Evolutionary conservation across 2,329 filamentous ascomycete species (phyloP), one percentile per base, ranked within the genome.

Genomic region (Colletotrichum liriopes): DNA sequence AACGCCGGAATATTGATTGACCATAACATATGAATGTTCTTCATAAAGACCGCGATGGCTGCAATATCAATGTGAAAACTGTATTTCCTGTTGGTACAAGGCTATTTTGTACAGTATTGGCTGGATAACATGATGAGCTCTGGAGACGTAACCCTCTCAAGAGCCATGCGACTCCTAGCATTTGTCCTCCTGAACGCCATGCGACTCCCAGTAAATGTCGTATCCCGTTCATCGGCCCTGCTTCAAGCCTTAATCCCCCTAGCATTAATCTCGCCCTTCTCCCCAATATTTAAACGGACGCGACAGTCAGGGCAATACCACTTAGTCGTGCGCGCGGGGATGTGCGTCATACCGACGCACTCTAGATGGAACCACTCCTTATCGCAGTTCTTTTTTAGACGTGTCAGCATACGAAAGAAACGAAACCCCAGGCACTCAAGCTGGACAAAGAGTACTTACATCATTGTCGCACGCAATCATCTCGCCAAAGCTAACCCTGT

Each of bases 381-480:
- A 76, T 94, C 91, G 83, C 94, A 96, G 82, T 93, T 84, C 84
- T 88, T 78, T 88, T 77, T 75, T 23, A 26, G 26, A 58, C 47
- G 51, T 47, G 73, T 80, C 71, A 76, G 74, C 45, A 47, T 41
- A 49, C 23, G 37, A 71, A 63, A 75, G 23, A 41, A 45, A 32
- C n/a, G 20, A 52, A 32, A 9, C 6, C 5, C 60, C 37, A 32
- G 45, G 11, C 45, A 26, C 41, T 55, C 51, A 43, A 68, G 39
- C 47, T 49, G 49, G 41, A 71, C 64, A 79, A 75, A n/a, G 47
- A 67, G 39, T 65, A 84, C 90, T 89, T 84, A 93, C 92, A 82
- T 94, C 85, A 77, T 94, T 94, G 78, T 96, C 93, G 81, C 94
- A 96, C 73, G 90, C 89, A 79, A 96, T 94, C 94, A 96, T 96